Conservation (phyloP, 108 stramenopile species). For the Pseudonitzschia delicatissima region DNA sequence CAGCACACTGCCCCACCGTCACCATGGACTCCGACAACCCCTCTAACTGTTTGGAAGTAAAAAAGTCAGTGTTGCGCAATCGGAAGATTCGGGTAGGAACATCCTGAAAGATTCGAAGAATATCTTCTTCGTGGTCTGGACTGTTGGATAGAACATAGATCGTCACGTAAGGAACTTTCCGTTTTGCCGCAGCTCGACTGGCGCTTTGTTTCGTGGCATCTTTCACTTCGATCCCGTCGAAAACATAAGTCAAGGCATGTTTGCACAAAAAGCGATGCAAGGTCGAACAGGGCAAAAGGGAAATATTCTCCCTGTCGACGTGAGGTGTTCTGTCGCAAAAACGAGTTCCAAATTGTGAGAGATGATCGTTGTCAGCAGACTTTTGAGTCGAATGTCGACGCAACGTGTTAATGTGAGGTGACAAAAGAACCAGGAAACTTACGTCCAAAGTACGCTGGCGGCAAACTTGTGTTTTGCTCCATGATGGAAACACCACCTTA, state of each 20-base stretch:
- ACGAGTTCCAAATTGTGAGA: too few species aligned
- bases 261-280: neutral
- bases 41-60: slow-evolving; percentile 38
- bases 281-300: neutral
- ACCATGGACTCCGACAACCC: slow-evolving; percentile 57
- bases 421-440: slow-evolving; percentile 19
- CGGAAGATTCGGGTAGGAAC: slow-evolving; percentile 48
- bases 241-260: neutral
- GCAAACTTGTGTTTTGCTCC: slow-evolving; percentile 28
- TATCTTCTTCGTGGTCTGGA: slow-evolving; percentile 19
- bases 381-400: too few species aligned
- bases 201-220: slow-evolving; percentile 1
- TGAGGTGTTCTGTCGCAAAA: neutral
- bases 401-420: too few species aligned
- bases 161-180: slow-evolving; percentile 20
- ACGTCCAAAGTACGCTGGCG: slow-evolving; percentile 67
- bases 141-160: slow-evolving; percentile 65
- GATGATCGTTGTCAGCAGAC: neutral
- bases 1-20: slow-evolving; percentile 59
- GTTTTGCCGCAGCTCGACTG: slow-evolving; percentile 3
- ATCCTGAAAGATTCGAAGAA: slow-evolving; percentile 33
- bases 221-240: neutral
- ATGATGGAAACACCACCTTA: slow-evolving; percentile 67
- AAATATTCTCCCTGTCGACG: neutral
- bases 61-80: slow-evolving; percentile 60